Percentiles rank a stretch among this genome's conserved stretches.
Conservation (phyloP, 345 rosid genomes). For the Chamaenerion angustifolium region DNA sequence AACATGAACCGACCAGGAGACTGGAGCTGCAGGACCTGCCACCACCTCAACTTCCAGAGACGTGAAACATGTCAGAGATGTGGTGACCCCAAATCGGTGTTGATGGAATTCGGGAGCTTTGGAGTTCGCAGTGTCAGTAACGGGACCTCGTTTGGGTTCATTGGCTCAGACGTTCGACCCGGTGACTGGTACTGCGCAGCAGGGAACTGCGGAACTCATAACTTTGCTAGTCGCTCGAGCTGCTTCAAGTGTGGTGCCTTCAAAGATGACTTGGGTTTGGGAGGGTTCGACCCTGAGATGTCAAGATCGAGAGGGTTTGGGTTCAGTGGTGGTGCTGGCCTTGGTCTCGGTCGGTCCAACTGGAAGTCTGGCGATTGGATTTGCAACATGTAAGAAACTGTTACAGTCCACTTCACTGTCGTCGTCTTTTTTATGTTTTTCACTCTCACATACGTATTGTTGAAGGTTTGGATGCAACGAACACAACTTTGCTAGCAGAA, state of each 20-base stretch:
- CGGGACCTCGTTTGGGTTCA: conserved; percentile 51
- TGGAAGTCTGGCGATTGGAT: conserved; percentile 95
- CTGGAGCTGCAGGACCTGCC: conserved; percentile 84
- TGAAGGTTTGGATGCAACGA: conserved; percentile 67
- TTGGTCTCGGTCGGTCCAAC: conserved; percentile 35
- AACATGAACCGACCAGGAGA: conserved; percentile 68
- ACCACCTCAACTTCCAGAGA: conserved; percentile 72
- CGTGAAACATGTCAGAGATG: conserved; percentile 78
- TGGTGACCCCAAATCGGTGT: conserved; percentile 19
- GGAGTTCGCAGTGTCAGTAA: conserved; percentile 31
- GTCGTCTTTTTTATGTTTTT: neutral
- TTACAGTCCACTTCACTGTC: neutral
- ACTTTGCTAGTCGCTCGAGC: conserved; percentile 79
- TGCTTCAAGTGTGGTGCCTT: conserved; percentile 87
- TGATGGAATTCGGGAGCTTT: conserved; percentile 21
- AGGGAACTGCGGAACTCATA: conserved; percentile 83
- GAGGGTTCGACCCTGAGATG: conserved; percentile 27
- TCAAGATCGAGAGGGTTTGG: conserved; percentile 34
- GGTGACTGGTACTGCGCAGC: conserved; percentile 95
- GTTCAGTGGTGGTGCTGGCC: conserved; percentile 8
- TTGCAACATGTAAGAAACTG: conserved; percentile 38
- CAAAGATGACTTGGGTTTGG: conserved; percentile 44
- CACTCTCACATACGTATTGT: too few species aligned
- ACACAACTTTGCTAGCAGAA: conserved; percentile 87
- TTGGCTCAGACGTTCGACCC: conserved; percentile 88